phyloP scores from a whole-genome alignment of 768 basidiomycete species.

The Pulveroboletus frians region DNA sequence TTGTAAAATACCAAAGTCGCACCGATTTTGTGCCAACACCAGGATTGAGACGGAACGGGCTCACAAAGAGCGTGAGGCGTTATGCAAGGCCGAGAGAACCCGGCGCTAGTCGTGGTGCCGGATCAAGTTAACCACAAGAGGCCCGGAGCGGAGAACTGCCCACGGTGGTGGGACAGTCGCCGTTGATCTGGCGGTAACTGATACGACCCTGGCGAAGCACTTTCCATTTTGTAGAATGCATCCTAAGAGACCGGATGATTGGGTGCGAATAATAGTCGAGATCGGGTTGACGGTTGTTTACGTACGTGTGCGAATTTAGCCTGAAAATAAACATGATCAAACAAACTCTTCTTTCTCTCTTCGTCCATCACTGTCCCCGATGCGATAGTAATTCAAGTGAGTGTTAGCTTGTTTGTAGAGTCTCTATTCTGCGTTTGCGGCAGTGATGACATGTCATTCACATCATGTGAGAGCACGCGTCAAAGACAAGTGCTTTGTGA shows the following conservation, averaged over 20 bases:
- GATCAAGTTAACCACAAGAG: not conserved
- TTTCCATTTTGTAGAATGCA: no score
- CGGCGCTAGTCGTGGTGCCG: not conserved
- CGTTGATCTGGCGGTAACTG: not conserved
- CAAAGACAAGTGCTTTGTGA: conserved; percentile 44
- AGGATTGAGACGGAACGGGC: no score
- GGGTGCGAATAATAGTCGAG: no score
- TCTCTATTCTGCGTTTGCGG: conserved; percentile 16
- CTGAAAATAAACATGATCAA: conserved; percentile 19
- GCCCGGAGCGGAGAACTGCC: conserved; percentile 4
- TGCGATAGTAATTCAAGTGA: conserved; percentile 1
- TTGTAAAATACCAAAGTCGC: no score
- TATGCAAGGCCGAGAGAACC: no score
- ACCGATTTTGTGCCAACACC: no score
- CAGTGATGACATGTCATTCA: conserved; percentile 64
- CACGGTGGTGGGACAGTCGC: not conserved
- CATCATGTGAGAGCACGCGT: conserved; percentile 62
- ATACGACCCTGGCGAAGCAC: no score
- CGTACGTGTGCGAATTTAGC: not conserved
- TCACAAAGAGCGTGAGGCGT: no score
- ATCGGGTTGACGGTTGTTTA: conserved; percentile 15
- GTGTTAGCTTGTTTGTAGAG: conserved; percentile 5
- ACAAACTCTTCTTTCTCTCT: not conserved
- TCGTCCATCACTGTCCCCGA: no score
- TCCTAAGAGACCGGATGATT: no score